A percentile compares a stretch with the other conserved stretches of the same genome.
phyloP scores from a whole-genome alignment of 129 eudicot species.

The Escallonia rubra region DNA sequence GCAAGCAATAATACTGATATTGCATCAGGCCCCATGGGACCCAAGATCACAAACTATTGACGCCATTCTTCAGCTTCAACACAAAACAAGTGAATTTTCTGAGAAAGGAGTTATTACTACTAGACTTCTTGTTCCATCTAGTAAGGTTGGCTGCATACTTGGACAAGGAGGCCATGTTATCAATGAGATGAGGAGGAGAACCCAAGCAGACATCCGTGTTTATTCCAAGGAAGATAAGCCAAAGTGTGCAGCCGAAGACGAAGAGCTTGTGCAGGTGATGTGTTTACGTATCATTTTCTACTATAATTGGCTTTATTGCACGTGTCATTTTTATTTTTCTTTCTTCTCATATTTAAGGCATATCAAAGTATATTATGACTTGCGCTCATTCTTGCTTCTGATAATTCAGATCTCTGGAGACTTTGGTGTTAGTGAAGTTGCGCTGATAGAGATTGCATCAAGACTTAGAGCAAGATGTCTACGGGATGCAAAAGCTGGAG shows the following conservation, averaged over 20 bases:
- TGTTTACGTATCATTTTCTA: neutral
- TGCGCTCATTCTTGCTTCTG: neutral
- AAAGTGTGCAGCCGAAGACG: constrained; percentile 66
- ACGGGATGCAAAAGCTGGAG: constrained; percentile 50
- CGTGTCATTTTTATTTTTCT: neutral
- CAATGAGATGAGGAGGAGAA: constrained; percentile 87
- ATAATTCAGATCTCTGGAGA: constrained; percentile 58
- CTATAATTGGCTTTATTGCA: neutral
- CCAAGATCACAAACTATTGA: constrained; percentile 80
- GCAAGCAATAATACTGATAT: neutral
- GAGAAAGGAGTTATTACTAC: constrained; percentile 65
- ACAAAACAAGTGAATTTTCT: constrained; percentile 56
- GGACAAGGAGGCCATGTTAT: constrained; percentile 87
- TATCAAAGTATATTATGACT: neutral
- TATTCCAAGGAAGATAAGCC: constrained; percentile 74
- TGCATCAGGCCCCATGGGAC: constrained; percentile 46
- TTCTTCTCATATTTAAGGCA: neutral
- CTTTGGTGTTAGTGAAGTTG: constrained; percentile 63
- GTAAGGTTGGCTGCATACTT: constrained; percentile 82
- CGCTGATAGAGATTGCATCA: constrained; percentile 65
- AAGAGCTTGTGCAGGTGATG: constrained; percentile 87
- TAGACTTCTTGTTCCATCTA: constrained; percentile 67
- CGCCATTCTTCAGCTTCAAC: constrained; percentile 75
- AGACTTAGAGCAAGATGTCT: constrained; percentile 70
- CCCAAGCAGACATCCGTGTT: constrained; percentile 78